Conservation (phyloP, 352 stramenopile species). For the Blastocystis sp. region DNA sequence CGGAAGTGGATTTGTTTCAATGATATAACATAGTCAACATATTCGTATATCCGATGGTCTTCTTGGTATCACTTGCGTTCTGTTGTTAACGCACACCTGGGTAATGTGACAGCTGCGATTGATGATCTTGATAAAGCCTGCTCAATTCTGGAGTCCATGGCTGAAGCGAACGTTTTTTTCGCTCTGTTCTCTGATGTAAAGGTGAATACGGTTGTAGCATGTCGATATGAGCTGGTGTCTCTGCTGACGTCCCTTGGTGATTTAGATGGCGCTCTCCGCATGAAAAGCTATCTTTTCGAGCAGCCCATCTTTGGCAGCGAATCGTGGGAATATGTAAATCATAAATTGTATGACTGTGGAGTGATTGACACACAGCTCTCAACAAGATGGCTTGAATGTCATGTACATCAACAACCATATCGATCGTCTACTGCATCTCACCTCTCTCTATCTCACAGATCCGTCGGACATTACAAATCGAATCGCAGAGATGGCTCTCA, state of each 20-base stretch:
- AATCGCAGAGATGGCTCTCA: background rate
- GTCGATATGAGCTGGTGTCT: constrained; percentile 24
- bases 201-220: constrained; percentile 22
- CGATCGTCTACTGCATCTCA: background rate
- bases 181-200: background rate
- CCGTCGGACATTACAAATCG: background rate
- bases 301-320: constrained; percentile 30
- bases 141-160: constrained; percentile 15
- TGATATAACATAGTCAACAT: background rate
- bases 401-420: constrained; percentile 23
- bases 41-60: constrained; percentile 36
- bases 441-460: background rate
- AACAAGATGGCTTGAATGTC: background rate
- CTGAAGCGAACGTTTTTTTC: background rate
- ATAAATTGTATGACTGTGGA: background rate
- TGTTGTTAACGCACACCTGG: background rate
- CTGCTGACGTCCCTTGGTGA: background rate
- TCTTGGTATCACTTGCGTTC: constrained; percentile 41
- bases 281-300: constrained; percentile 30
- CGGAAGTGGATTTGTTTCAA: background rate
- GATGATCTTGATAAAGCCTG: constrained; percentile 7
- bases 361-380: background rate
- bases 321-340: constrained; percentile 31
- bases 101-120: background rate
- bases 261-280: background rate